These are phyloP conservation scores for Pyricularia grisea DNA, from an alignment of 2,329 filamentous ascomycete genomes.

Conservation along the genomic window DNA sequence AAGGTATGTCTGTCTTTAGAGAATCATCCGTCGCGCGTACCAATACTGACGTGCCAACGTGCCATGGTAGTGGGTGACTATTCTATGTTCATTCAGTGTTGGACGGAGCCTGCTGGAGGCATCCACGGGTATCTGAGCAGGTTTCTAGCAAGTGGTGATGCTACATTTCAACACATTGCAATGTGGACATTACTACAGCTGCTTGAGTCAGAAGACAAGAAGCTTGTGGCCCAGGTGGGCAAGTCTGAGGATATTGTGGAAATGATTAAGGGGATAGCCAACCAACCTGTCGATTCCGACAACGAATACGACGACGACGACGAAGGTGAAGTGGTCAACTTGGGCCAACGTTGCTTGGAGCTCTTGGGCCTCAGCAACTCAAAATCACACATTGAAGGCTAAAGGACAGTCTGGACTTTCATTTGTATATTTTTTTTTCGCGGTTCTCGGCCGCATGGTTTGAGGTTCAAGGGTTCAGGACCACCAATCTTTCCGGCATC, in stretches of 20 bases:
- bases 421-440: conserved; percentile 2
- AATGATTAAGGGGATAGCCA: conserved; percentile 85
- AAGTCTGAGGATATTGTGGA: conserved; percentile 86
- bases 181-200: conserved; percentile 97
- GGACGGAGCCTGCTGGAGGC: conserved; percentile 84
- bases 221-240: conserved; percentile 78
- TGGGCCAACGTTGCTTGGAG: conserved; percentile 85
- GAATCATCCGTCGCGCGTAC: not conserved
- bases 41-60: not conserved
- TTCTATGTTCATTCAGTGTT: conserved; percentile 89
- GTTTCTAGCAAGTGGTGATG: conserved; percentile 88
- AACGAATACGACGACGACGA: conserved; percentile 83
- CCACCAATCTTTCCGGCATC: conserved; percentile 19
- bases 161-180: conserved; percentile 97
- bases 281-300: conserved; percentile 79
- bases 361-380: conserved; percentile 67
- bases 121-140: conserved; percentile 92
- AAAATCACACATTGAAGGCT: conserved; percentile 78
- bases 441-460: conserved; percentile 9
- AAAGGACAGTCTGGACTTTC: conserved; percentile 9
- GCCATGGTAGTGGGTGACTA: conserved; percentile 74
- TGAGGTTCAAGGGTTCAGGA: conserved; percentile 14
- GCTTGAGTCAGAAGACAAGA: conserved; percentile 88
- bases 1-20: conserved; percentile 57
- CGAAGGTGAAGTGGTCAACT: conserved; percentile 83